Conservation (phyloP, 1,284 basidiomycete genomes). For the Leccinum griseonigrum region DNA sequence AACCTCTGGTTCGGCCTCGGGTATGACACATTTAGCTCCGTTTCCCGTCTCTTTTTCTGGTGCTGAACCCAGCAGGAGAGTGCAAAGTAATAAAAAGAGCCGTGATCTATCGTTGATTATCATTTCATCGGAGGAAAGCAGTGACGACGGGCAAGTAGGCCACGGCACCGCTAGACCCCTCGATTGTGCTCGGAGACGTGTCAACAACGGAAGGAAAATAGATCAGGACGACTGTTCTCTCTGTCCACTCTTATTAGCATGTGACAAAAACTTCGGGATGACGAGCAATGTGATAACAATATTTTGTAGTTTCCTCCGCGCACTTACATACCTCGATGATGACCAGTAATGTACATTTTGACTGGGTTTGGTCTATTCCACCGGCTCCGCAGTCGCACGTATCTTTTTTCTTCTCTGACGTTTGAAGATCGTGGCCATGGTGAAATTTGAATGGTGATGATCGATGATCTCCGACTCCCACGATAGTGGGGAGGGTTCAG, state of each 20-base stretch:
- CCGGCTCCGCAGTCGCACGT: no score
- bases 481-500: no score
- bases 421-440: no score
- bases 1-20: slow-evolving; percentile 14
- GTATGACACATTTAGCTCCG: slow-evolving; percentile 15
- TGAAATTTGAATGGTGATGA: no score
- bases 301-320: not conserved
- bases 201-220: slow-evolving; percentile 3
- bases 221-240: slow-evolving; percentile 18
- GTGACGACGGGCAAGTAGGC: slow-evolving; percentile 10
- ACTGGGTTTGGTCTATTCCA: no score
- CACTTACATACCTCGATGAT: no score
- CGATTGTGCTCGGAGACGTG: slow-evolving; percentile 9
- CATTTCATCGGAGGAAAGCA: slow-evolving; percentile 22
- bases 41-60: slow-evolving; percentile 11
- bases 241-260: not conserved
- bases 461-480: no score
- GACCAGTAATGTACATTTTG: no score
- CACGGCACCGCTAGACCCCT: not conserved
- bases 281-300: not conserved
- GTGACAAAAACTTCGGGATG: not conserved
- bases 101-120: slow-evolving; percentile 29
- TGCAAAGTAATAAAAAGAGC: slow-evolving; percentile 6
- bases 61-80: slow-evolving; percentile 20
- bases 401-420: no score